Conservation (phyloP, 2,329 filamentous ascomycete genomes). For the Epichloe glyceriae region DNA sequence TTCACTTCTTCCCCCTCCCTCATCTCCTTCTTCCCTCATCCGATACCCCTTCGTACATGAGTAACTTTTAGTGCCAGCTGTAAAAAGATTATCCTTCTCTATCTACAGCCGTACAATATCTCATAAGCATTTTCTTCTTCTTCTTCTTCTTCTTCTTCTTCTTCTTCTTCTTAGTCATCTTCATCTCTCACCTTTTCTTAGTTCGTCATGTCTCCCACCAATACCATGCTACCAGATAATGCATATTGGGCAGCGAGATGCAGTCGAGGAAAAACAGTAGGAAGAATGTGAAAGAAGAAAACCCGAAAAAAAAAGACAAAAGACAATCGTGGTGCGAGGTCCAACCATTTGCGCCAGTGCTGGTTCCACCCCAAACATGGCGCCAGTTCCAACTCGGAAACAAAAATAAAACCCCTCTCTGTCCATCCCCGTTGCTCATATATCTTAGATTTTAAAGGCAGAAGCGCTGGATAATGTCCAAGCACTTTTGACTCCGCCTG, state of each 20-base stretch:
- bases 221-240: constrained; percentile 6
- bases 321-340: constrained; percentile 8
- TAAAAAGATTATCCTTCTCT: not conserved
- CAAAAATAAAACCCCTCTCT: constrained; percentile 9
- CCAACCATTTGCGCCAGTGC: constrained; percentile 10
- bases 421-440: constrained; percentile 8
- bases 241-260: constrained; percentile 9
- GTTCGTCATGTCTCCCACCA: not conserved
- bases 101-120: not conserved
- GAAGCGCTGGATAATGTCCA: not conserved
- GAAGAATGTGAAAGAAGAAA: constrained; percentile 1
- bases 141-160: not conserved
- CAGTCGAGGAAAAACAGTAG: constrained; percentile 7
- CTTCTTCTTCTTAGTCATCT: not conserved
- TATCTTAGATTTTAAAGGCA: not conserved
- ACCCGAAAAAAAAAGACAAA: not conserved
- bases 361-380: constrained; percentile 16
- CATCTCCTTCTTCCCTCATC: not conserved
- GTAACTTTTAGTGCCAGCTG: not conserved
- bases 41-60: not conserved
- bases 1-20: not conserved
- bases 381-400: constrained; percentile 19
- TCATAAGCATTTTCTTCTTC: not conserved
- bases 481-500: not conserved
- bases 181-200: not conserved